Percentiles rank a stretch among this genome's conserved stretches.
Conservation (phyloP, 495 filamentous ascomycete species). For the Trichoderma reesei region DNA sequence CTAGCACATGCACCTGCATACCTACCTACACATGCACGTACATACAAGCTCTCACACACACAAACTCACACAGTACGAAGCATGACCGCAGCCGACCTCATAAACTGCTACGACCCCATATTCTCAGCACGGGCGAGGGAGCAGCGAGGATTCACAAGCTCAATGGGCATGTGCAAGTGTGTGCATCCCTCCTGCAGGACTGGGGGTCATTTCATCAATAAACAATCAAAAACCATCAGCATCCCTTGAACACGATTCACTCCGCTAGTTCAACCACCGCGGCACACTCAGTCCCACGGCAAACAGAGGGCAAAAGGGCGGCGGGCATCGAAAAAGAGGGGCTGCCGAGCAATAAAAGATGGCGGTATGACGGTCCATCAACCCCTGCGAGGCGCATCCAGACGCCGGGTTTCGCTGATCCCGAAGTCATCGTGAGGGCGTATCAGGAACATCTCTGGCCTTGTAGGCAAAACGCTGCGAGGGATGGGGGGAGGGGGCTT, state of each 20-base stretch:
- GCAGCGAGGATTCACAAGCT: too few species aligned
- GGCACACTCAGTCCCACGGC: neutral
- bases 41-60: neutral
- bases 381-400: slow-evolving; percentile 6
- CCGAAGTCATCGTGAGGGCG: neutral
- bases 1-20: neutral
- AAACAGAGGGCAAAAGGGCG: neutral
- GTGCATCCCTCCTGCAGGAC: neutral
- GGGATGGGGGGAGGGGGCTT: too few species aligned
- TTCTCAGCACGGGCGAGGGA: too few species aligned
- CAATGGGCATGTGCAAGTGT: neutral
- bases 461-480: neutral
- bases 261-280: slow-evolving; percentile 1
- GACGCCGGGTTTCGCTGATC: neutral
- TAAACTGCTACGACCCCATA: too few species aligned
- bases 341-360: neutral
- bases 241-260: neutral
- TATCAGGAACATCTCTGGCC: neutral
- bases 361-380: neutral
- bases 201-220: neutral
- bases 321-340: slow-evolving; percentile 1
- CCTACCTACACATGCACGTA: neutral
- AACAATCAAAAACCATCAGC: neutral
- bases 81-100: too few species aligned
- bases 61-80: too few species aligned